Conservation (phyloP, 2,329 filamentous ascomycete species). For the Ceratocystis alfenasii region DNA sequence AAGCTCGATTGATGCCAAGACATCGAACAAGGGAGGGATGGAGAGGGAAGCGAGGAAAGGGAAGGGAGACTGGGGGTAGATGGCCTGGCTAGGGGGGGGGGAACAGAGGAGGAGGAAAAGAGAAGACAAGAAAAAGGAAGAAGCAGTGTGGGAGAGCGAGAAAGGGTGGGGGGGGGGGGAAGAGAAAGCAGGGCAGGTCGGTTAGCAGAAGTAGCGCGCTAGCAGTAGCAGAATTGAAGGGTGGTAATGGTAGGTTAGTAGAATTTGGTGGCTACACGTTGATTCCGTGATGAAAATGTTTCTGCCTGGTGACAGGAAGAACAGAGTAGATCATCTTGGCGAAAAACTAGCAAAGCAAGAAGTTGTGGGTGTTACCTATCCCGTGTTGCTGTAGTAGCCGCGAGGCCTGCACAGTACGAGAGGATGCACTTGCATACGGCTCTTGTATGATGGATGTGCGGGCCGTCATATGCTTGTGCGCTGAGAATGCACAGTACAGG, state of each 20-base stretch:
- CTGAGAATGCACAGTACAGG: too few species aligned
- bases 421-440: neutral
- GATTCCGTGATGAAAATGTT: too few species aligned
- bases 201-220: too few species aligned
- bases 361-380: neutral
- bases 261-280: too few species aligned
- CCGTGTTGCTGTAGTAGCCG: neutral
- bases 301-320: too few species aligned
- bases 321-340: too few species aligned
- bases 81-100: neutral
- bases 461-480: too few species aligned
- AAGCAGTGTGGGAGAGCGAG: neutral
- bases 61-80: neutral
- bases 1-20: slow-evolving; percentile 1
- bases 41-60: neutral
- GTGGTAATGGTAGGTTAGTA: too few species aligned
- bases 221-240: too few species aligned
- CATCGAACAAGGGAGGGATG: neutral
- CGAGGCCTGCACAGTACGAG: neutral
- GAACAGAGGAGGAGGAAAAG: neutral
- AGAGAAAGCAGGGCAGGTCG: neutral
- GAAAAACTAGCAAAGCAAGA: neutral
- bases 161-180: neutral
- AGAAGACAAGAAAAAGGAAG: neutral
- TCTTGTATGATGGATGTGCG: neutral